Evolutionary conservation across 352 stramenopile genomes (phyloP).

Genomic region (Aphanomyces euteiches): DNA sequence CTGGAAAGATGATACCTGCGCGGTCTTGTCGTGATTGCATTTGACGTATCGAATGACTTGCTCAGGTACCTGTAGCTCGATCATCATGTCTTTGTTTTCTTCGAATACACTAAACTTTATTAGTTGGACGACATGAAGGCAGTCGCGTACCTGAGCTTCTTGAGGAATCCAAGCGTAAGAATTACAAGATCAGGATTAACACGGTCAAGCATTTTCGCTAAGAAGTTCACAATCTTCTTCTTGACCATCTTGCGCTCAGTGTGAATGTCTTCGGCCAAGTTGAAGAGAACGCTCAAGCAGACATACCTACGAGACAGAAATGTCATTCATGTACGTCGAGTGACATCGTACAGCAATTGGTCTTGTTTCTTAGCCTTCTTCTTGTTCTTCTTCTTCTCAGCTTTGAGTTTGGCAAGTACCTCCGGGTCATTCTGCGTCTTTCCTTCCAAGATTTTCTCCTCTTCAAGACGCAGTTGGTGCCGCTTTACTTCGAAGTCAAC

Average conservation of each 20-base stretch:
- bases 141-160: conserved; percentile 68
- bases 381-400: conserved; percentile 81
- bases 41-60: conserved; percentile 75
- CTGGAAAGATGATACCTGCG: conserved; percentile 36
- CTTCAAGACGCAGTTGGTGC: conserved; percentile 68
- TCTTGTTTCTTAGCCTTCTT: conserved; percentile 91
- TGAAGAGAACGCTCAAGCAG: conserved; percentile 91
- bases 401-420: conserved; percentile 60
- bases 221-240: conserved; percentile 79
- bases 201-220: conserved; percentile 85
- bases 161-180: conserved; percentile 88
- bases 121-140: neutral
- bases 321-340: neutral
- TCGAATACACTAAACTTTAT: conserved; percentile 77
- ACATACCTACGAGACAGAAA: conserved; percentile 49
- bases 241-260: conserved; percentile 96
- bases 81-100: conserved; percentile 93
- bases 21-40: conserved; percentile 82
- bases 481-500: conserved; percentile 93
- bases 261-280: conserved; percentile 91
- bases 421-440: conserved; percentile 35
- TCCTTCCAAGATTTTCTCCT: conserved; percentile 54
- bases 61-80: conserved; percentile 72
- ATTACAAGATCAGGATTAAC: conserved; percentile 87
- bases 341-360: conserved; percentile 73